Percentiles rank a stretch among this genome's conserved stretches.
Conservation (phyloP, 208 protist species). For the Wallacemonas sp. region DNA sequence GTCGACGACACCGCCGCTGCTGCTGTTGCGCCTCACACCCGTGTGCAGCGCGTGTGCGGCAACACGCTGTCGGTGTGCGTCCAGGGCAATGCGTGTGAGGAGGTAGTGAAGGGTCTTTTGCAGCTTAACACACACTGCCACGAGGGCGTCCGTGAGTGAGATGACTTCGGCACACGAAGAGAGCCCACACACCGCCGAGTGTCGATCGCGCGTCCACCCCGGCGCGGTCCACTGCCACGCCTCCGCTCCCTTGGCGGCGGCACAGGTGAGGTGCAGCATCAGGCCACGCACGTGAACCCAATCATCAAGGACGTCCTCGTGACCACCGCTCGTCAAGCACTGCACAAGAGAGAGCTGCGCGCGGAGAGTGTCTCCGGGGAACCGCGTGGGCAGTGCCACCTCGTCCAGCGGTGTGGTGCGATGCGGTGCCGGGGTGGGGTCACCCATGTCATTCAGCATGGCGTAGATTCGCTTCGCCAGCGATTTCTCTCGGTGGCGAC, state of each 20-base stretch:
- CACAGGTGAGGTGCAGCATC: neutral
- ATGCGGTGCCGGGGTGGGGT: too few species aligned
- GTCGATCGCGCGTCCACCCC: too few species aligned
- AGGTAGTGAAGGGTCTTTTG: slow-evolving; percentile 54
- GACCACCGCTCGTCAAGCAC: slow-evolving; percentile 56
- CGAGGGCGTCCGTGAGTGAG: slow-evolving; percentile 34
- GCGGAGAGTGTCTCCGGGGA: slow-evolving; percentile 15
- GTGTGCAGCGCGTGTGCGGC: too few species aligned
- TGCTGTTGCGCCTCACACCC: too few species aligned
- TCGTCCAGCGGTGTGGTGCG: neutral
- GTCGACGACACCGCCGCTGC: too few species aligned
- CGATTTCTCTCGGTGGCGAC: slow-evolving; percentile 34
- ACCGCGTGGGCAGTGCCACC: neutral
- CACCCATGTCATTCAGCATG: neutral
- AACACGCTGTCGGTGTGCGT: slow-evolving; percentile 20
- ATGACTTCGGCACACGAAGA: neutral
- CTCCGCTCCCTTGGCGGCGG: neutral
- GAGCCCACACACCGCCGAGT: too few species aligned
- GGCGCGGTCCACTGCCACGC: too few species aligned
- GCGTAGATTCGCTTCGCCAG: slow-evolving; percentile 11
- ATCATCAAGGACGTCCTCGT: slow-evolving; percentile 49
- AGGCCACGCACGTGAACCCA: slow-evolving; percentile 33
- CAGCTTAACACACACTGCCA: slow-evolving; percentile 62
- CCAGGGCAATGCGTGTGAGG: slow-evolving; percentile 34
- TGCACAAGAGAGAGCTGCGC: slow-evolving; percentile 35